phyloP scores from a whole-genome alignment of 352 stramenopile species.

The Phytopythium boreale region DNA sequence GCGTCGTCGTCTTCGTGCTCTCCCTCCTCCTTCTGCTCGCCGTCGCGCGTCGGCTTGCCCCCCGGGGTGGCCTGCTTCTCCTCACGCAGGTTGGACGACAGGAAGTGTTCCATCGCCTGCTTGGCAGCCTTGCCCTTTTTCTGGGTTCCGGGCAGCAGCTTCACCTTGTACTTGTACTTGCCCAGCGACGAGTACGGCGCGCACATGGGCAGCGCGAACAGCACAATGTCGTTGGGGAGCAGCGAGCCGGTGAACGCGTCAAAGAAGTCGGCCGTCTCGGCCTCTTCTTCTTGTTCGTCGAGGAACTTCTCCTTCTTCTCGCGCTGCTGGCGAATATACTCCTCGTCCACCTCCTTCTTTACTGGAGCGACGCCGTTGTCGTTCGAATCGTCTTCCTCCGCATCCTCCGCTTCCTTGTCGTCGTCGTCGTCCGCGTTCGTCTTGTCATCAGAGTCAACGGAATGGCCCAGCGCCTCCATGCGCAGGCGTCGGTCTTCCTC shows the following conservation, averaged over 20 bases:
- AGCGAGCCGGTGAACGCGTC: slow-evolving; percentile 83
- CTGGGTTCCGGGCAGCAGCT: slow-evolving; percentile 83
- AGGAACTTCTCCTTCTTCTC: slow-evolving; percentile 83
- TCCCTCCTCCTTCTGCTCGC: background rate
- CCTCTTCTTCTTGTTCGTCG: slow-evolving; percentile 84
- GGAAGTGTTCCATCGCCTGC: slow-evolving; percentile 84
- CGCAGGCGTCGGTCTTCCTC: slow-evolving; percentile 93
- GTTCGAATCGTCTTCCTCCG: slow-evolving; percentile 6
- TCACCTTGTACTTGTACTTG: slow-evolving; percentile 93
- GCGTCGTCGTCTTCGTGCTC: slow-evolving; percentile 27
- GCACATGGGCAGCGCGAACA: slow-evolving; percentile 91
- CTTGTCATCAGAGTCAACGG: slow-evolving; percentile 15
- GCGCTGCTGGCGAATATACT: slow-evolving; percentile 69
- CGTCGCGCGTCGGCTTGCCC: slow-evolving; percentile 9
- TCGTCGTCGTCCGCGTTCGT: slow-evolving; percentile 14
- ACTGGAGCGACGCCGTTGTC: slow-evolving; percentile 1
- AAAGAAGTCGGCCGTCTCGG: slow-evolving; percentile 75
- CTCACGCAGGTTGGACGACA: slow-evolving; percentile 63
- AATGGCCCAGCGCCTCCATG: slow-evolving; percentile 89
- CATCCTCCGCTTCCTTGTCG: slow-evolving; percentile 14
- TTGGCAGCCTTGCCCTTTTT: slow-evolving; percentile 92
- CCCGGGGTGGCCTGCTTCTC: slow-evolving; percentile 45
- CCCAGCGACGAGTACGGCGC: slow-evolving; percentile 83
- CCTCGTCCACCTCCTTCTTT: slow-evolving; percentile 29
- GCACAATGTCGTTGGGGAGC: slow-evolving; percentile 74